Evolutionary conservation across 2,329 filamentous ascomycete genomes (phyloP), one percentile per base, ranked within the genome.

Genomic region (Lomentospora prolificans): DNA sequence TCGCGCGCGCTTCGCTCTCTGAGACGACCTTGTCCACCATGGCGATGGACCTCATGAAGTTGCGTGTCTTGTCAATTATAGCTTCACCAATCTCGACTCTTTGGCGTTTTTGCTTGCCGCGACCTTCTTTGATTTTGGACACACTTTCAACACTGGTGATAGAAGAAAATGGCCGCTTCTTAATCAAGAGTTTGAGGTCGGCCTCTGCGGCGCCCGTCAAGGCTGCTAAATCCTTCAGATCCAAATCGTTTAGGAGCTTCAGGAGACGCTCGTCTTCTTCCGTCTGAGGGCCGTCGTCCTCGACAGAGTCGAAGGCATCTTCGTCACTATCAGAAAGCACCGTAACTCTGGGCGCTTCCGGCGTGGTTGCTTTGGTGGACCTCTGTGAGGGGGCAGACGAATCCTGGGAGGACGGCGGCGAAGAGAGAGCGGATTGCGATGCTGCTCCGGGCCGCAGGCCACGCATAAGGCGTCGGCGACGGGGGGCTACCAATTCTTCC

Each of bases 21-120:
- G 80, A 75, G 14, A 96, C 89, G 7, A 96, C 79, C 46, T 85
- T 78, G 68, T 96, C 91, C 54, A 96, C 89, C 19, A 89, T 89
- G 60, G 87, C 80, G 62, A 94, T 91, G 0, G 88, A 88, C 17
- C 78, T 79, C 71, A 87, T 85, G 77, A 95, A 95, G 24, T 88
- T 81, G 75, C 84, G 60, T 68, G 80, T 69, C 2, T 73, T 70
- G 14, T 76, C 72, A 3, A 78, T 78, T 8, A 79, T 72, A 12
- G 76, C 71, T 55, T 81, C 72, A 31, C 80, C 81, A 53, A 80
- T 73, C 50, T 73, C 72, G 25, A 77, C 65, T 55, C 72, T 74
- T 52, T 75, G 68, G 1, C 72, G 68, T 51, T 75, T 75, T 36
- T 59, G 56, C 25, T 57, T 58, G 19, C 59, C 59, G 54, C 70